These are phyloP conservation scores for Vitis cinerea DNA, from an alignment of 164 flowering plant species.

Conservation along the genomic window DNA sequence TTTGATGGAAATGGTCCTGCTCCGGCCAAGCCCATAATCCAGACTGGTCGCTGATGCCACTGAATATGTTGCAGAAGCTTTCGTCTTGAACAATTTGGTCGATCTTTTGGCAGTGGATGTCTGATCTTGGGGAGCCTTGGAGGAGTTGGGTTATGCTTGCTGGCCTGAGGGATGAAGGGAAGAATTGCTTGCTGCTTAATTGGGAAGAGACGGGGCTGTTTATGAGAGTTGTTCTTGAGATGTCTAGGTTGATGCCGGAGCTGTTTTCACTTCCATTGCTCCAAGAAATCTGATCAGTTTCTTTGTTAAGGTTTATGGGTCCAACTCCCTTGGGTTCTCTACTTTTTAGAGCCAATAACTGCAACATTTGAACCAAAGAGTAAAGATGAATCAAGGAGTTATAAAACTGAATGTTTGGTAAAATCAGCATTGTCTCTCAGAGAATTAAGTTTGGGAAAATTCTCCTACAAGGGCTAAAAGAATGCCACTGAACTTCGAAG, in stretches of 20 bases:
- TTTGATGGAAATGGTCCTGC: conserved; percentile 35
- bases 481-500: no score
- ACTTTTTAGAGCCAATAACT: conserved; percentile 48
- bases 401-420: not conserved
- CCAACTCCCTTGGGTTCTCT: conserved; percentile 34
- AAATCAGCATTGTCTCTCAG: not conserved
- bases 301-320: conserved; percentile 41
- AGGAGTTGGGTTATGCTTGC: conserved; percentile 28
- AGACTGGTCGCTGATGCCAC: conserved; percentile 38
- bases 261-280: conserved; percentile 59
- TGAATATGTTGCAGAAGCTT: conserved; percentile 47
- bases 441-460: no score
- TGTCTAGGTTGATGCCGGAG: conserved; percentile 35
- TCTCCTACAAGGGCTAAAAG: not conserved
- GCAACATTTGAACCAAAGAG: conserved; percentile 13
- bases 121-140: conserved; percentile 30
- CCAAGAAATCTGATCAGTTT: conserved; percentile 41
- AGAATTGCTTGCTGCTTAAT: conserved; percentile 20
- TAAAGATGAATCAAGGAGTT: not conserved
- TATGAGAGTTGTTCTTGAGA: conserved; percentile 20
- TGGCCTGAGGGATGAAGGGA: conserved; percentile 25
- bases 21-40: conserved; percentile 62
- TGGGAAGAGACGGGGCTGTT: conserved; percentile 20
- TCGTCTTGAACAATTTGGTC: conserved; percentile 35
- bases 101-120: conserved; percentile 20